Evolutionary conservation across 148 eudicot genomes (phyloP).

Genomic region (Rhododendron vialii): DNA sequence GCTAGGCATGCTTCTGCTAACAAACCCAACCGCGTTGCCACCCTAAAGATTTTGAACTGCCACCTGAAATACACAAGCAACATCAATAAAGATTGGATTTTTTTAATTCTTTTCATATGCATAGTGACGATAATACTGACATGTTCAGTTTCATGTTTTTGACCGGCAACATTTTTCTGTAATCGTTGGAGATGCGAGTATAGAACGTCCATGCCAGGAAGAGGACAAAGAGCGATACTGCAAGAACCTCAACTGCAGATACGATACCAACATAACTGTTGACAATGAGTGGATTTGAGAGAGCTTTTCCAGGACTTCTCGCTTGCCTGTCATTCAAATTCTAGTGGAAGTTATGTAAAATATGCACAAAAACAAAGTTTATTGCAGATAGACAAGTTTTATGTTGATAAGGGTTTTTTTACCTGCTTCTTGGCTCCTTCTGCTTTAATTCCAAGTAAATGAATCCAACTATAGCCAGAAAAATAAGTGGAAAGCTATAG

Average conservation of each 20-base stretch:
- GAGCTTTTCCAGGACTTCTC: constrained; percentile 21
- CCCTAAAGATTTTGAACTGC: constrained; percentile 52
- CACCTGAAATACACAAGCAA: constrained; percentile 42
- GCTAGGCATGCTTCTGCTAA: constrained; percentile 77
- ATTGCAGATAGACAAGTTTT: not conserved
- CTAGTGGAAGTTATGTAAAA: not conserved
- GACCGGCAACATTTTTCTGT: constrained; percentile 44
- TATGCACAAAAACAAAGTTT: not conserved
- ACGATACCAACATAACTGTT: constrained; percentile 53
- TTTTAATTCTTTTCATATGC: not conserved
- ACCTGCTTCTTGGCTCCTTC: constrained; percentile 42
- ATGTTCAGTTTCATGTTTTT: constrained; percentile 42
- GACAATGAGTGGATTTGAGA: constrained; percentile 51
- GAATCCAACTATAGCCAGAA: constrained; percentile 49
- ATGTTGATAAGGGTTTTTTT: not conserved
- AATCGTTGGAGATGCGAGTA: constrained; percentile 60
- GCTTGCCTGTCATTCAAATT: constrained; percentile 40
- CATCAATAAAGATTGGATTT: not conserved
- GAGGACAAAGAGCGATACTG: constrained; percentile 35
- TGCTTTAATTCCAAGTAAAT: constrained; percentile 54
- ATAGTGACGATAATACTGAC: constrained; percentile 42
- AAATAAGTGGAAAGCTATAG: constrained; percentile 58
- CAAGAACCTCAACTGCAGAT: constrained; percentile 49
- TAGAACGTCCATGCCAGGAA: constrained; percentile 82
- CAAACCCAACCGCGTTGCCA: constrained; percentile 64